Evolutionary conservation across 2,329 filamentous ascomycete species (phyloP), one percentile per base, ranked within the genome.

Genomic region (Gnomoniopsis sp.): DNA sequence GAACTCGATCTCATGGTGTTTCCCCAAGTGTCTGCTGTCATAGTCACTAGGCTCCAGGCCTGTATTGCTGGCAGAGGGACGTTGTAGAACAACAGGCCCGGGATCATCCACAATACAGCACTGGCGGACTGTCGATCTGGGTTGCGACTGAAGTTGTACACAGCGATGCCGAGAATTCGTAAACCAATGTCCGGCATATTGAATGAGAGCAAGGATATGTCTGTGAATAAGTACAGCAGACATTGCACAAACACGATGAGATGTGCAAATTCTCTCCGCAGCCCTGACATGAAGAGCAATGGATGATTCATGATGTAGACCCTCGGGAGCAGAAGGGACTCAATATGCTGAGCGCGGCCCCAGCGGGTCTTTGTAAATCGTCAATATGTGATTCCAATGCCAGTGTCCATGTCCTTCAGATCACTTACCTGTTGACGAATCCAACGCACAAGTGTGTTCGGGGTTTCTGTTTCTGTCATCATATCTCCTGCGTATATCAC

Each of bases 391-490:
- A 23, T n/a, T 50, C 12, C 6, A 6, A 6, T 19, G 17, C 11
- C 4, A 17, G 19, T 1, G 2, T 4, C 17, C n/a, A 49, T 2
- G 19, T 10, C n/a, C 19, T 6, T 17, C 11, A 12, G 43, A n/a
- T 21, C 34, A 49, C 71, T 68, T 22, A 74, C 69, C 63, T 74
- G 72, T 55, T 74, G 72, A 12, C 71, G 65, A 12, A 72, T 62
- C 71, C 71, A 74, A 15, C 69, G 64, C 15, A 67, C 64, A 6
- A 73, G 54, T 0, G 69, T 73, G 6, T 67, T 68, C 2, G 72
- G 72, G 1, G 70, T 71, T 36, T 74, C 72, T n/a, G 72, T 74
- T 44, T 66, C 66, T 10, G 70, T 67, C 30, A 72, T 55, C n/a
- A 67, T 70, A 30, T 69, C 65, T 12, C 71, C 68, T 36, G 68